Conservation (phyloP, 192 early-diverging fungal species). For the Lobosporangium transversale region DNA sequence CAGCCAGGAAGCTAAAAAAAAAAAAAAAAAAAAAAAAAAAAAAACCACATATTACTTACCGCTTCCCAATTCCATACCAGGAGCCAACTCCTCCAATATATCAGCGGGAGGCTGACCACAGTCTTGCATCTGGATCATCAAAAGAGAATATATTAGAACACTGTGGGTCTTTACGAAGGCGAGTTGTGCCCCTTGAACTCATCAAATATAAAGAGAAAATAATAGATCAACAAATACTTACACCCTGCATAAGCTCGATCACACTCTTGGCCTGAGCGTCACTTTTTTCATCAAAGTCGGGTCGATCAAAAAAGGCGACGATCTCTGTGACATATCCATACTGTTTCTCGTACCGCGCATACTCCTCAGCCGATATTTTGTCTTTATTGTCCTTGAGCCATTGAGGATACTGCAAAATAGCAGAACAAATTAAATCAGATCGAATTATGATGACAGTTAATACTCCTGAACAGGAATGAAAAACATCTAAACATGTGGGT, state of each 20-base stretch:
- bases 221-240: conserved; percentile 37
- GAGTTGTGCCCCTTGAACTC: neutral
- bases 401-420: conserved; percentile 86
- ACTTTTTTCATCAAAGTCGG: conserved; percentile 71
- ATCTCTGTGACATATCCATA: conserved; percentile 82
- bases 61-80: conserved; percentile 85
- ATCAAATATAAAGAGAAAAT: conserved; percentile 2
- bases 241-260: conserved; percentile 93
- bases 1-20: too few relatives aligned
- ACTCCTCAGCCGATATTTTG: conserved; percentile 75
- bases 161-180: too few relatives aligned
- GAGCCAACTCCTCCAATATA: conserved; percentile 89
- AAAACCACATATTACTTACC: neutral
- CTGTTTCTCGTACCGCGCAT: conserved; percentile 82
- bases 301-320: conserved; percentile 80
- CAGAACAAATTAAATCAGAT: neutral
- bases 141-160: neutral
- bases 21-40: neutral
- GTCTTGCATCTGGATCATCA: conserved; percentile 85
- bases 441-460: too few relatives aligned
- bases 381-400: conserved; percentile 86
- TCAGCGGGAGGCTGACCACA: conserved; percentile 94
- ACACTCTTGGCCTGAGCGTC: conserved; percentile 77
- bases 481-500: too few relatives aligned
- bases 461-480: too few relatives aligned